Conservation (phyloP, 73 alveolate genomes). For the Tetrahymena malaccensis region DNA sequence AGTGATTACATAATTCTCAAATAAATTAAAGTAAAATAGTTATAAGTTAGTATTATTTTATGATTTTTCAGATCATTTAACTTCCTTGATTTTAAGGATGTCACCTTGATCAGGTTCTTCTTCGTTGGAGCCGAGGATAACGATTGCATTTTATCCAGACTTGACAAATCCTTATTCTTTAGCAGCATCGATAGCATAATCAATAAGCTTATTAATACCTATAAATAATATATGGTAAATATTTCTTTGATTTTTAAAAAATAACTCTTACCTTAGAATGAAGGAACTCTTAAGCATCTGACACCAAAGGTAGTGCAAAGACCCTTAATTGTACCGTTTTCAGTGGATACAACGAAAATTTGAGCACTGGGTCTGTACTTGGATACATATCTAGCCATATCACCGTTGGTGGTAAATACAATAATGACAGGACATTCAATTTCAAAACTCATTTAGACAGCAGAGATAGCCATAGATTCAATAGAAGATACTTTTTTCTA, state of each 20-base stretch:
- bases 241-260: background rate
- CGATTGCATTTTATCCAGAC: slow-evolving; percentile 76
- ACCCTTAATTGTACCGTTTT: slow-evolving; percentile 52
- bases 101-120: slow-evolving; percentile 78
- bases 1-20: background rate
- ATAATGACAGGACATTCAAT: slow-evolving; percentile 55
- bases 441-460: slow-evolving; percentile 63
- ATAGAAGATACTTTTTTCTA: slow-evolving; percentile 38
- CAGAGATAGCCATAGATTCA: slow-evolving; percentile 71
- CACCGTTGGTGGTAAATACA: slow-evolving; percentile 69
- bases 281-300: slow-evolving; percentile 55
- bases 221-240: background rate
- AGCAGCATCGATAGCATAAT: slow-evolving; percentile 62
- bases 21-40: background rate
- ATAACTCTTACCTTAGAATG: slow-evolving; percentile 42
- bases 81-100: slow-evolving; percentile 51
- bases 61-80: slow-evolving; percentile 1
- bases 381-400: slow-evolving; percentile 70
- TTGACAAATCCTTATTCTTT: slow-evolving; percentile 69
- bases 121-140: slow-evolving; percentile 78
- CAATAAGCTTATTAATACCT: slow-evolving; percentile 43
- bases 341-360: slow-evolving; percentile 63
- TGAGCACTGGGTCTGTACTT: slow-evolving; percentile 76
- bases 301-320: slow-evolving; percentile 70
- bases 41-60: background rate